Base-by-base conservation (phyloP, 2,329 filamentous ascomycete species). In the Cladophialophora exuberans region DNA sequence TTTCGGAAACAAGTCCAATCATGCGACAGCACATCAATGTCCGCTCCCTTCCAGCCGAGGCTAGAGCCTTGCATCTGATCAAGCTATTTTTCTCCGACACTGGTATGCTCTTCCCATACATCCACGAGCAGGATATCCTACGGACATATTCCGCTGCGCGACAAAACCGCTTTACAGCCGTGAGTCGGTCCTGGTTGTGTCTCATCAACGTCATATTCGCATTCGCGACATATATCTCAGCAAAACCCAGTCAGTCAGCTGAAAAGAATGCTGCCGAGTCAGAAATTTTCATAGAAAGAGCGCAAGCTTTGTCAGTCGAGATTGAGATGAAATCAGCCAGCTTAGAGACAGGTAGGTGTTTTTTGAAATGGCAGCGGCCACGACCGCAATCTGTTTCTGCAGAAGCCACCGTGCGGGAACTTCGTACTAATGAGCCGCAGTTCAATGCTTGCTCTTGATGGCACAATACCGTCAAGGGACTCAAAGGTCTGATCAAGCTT, bases 71-170 rank as follows among this genome's bases (percentile, higher is more conserved):
- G 30, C 56, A 63, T 11, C 61, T 73, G 9, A 66, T 76, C 10
- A 54, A 65, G 6, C 55, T 67, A 2, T 76, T 73, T 59, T 76
- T 76, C 54, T 57, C 58, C 10, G 57, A 69, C 26, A 68, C 66
- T 0, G 68, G 67, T 0, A 56, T 67, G 17, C 57, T 70, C 0
- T 68, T 67, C 25, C 68, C 68, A 1, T 70, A 65, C 45, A 66
- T 70, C 11, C 62, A 68, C 38, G 60, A 63, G 6, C 57, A 59
- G 3, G 39, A 58, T 1, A 67, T 70, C 30, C 45, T 66, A 1
- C 60, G 66, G 11, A 66, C 66, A 6, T 70, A 68, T 39, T 56
- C 64, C 39, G 57, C 64, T 46, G 43, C 54, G 2, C 42, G 45
- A 6, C 57, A 64, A 3, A 65, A 64, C 17, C 44, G 54, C 17